A percentile compares a stretch with the other conserved stretches of the same genome.
phyloP scores from a whole-genome alignment of 257 asterid species.

The Petunia axillaris region DNA sequence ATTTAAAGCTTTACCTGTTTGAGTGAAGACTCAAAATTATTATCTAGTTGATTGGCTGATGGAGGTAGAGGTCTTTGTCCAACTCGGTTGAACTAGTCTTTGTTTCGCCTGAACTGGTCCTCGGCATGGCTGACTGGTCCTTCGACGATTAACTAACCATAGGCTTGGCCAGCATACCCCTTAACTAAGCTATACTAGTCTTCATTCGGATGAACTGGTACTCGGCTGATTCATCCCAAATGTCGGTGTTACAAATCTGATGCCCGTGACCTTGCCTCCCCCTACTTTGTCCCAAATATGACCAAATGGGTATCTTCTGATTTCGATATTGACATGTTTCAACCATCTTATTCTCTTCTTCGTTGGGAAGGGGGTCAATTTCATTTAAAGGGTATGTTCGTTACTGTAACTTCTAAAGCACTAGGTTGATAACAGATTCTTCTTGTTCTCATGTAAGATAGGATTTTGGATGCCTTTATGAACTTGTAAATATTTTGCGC shows the following conservation, averaged over 20 bases:
- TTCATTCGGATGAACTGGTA: neutral
- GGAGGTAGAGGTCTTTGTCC: no score
- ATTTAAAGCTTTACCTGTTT: neutral
- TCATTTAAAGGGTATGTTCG: neutral
- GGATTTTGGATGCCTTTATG: neutral
- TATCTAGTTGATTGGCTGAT: neutral
- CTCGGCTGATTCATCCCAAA: neutral
- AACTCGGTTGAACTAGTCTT: neutral
- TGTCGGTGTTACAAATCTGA: neutral
- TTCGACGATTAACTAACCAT: neutral
- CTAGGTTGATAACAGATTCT: neutral
- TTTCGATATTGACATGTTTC: neutral
- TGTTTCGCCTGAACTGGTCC: neutral
- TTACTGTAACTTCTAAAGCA: neutral
- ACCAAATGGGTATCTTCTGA: neutral
- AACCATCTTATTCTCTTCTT: neutral
- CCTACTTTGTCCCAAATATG: constrained; percentile 1
- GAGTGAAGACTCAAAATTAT: neutral
- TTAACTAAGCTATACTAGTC: neutral
- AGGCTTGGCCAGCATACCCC: neutral
- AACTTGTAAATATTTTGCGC: neutral
- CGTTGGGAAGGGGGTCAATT: constrained; percentile 11
- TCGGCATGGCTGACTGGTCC: neutral
- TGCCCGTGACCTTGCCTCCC: neutral
- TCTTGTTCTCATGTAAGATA: neutral